Evolutionary conservation across 1,284 basidiomycete genomes (phyloP).

Genomic region (Malassezia furfur): DNA sequence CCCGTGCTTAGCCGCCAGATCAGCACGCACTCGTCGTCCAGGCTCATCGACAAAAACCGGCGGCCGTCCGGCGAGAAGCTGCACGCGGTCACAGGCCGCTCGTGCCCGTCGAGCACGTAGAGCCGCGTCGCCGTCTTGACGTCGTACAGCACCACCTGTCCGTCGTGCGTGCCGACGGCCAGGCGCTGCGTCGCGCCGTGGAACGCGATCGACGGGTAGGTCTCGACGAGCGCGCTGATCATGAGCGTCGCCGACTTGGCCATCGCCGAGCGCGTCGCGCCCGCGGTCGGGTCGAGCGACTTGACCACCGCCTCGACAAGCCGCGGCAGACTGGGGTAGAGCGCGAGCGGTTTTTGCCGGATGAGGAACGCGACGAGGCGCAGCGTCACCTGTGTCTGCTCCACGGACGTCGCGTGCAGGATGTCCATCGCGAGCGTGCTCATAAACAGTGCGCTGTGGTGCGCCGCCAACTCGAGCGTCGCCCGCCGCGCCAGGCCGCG

Average conservation of each 20-base stretch:
- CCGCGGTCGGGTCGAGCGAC: conserved; percentile 82
- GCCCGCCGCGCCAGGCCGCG: conserved; percentile 59
- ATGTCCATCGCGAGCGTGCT: conserved; percentile 86
- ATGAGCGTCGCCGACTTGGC: conserved; percentile 87
- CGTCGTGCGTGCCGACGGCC: conserved; percentile 86
- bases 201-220: conserved; percentile 86
- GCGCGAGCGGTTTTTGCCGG: conserved; percentile 71
- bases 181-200: conserved; percentile 74
- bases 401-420: conserved; percentile 64
- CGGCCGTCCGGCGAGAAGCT: conserved; percentile 82
- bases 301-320: conserved; percentile 92
- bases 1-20: conserved; percentile 49
- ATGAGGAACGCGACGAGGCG: conserved; percentile 89
- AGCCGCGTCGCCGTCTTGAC: conserved; percentile 87
- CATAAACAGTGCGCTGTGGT: conserved; percentile 85
- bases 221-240: conserved; percentile 60
- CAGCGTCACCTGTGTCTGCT: conserved; percentile 77
- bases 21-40: conserved; percentile 60
- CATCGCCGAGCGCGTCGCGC: conserved; percentile 71
- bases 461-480: conserved; percentile 71
- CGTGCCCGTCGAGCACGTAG: conserved; percentile 84
- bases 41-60: conserved; percentile 72
- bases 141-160: conserved; percentile 77
- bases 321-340: conserved; percentile 75
- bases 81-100: conserved; percentile 20